These are phyloP conservation scores for Neoboletus magnificus DNA, from an alignment of 768 basidiomycete genomes.

Conservation along the genomic window DNA sequence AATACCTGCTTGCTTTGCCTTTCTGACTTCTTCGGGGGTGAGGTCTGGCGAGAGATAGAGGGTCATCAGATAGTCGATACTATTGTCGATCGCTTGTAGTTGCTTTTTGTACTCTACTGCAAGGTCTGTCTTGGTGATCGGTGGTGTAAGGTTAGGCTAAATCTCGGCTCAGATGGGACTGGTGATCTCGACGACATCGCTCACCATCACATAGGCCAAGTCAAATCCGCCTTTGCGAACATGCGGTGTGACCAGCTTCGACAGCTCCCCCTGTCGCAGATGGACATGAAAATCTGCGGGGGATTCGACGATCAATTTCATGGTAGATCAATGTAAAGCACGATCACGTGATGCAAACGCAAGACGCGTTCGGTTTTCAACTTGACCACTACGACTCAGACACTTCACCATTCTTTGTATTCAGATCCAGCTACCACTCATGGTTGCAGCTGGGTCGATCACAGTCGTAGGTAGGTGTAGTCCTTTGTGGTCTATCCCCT, in stretches of 20 bases:
- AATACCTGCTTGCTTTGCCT: conserved; percentile 83
- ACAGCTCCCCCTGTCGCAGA: conserved; percentile 82
- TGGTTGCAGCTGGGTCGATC: conserved; percentile 86
- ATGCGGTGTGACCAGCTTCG: conserved; percentile 83
- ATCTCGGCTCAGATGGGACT: conserved; percentile 10
- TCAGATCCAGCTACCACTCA: conserved; percentile 28
- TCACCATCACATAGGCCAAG: conserved; percentile 95
- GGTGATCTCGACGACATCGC: conserved; percentile 17
- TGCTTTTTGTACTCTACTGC: conserved; percentile 78
- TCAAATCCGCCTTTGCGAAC: conserved; percentile 86
- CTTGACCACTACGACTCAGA: conserved; percentile 7
- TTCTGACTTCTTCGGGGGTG: conserved; percentile 86
- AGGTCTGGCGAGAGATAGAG: conserved; percentile 91
- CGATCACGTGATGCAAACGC: conserved; percentile 28
- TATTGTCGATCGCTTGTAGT: conserved; percentile 71
- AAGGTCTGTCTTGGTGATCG: conserved; percentile 76
- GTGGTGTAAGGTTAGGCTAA: conserved; percentile 91
- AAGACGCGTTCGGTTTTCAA: conserved; percentile 32
- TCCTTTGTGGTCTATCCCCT: not conserved
- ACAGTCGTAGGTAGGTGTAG: conserved; percentile 68
- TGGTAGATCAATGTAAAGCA: conserved; percentile 20
- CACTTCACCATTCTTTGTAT: not conserved
- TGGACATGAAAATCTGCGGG: conserved; percentile 97
- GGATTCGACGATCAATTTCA: conserved; percentile 35
- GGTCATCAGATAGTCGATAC: conserved; percentile 90